These are phyloP conservation scores for Colletotrichum liriopes DNA, from an alignment of 2,329 filamentous ascomycete species.

Conservation along the genomic window DNA sequence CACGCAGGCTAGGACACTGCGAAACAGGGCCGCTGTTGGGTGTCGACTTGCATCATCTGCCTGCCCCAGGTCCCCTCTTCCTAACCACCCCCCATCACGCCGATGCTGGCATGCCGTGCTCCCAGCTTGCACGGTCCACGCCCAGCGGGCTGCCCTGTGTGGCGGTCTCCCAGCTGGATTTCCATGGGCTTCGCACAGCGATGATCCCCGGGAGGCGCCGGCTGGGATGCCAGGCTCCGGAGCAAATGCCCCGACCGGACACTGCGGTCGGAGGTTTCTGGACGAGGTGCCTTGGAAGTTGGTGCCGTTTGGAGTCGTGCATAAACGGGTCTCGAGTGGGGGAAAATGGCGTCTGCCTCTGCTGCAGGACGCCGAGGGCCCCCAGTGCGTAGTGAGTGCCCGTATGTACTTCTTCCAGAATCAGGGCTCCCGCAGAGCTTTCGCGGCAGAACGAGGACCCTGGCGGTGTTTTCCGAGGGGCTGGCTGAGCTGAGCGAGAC, in stretches of 20 bases:
- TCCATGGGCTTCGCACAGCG: conserved; percentile 16
- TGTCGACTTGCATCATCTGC: conserved; percentile 7
- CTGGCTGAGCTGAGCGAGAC: neutral
- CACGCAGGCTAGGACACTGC: neutral
- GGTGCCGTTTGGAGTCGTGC: neutral
- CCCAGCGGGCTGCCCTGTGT: conserved; percentile 7
- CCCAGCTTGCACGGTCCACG: conserved; percentile 23
- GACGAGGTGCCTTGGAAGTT: neutral
- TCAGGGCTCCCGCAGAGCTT: neutral
- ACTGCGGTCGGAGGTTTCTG: neutral
- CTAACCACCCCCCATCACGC: neutral
- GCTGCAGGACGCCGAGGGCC: too few species aligned
- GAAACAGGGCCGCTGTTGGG: neutral
- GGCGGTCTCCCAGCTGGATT: conserved; percentile 25
- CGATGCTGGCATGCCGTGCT: conserved; percentile 7
- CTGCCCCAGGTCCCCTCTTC: neutral
- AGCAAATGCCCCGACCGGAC: conserved; percentile 38
- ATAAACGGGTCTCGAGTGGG: neutral
- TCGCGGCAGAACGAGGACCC: neutral
- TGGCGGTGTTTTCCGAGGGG: neutral
- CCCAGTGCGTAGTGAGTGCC: too few species aligned
- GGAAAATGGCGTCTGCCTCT: neutral
- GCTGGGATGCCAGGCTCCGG: conserved; percentile 20
- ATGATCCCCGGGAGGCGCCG: conserved; percentile 26
- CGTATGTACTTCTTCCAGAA: neutral